phyloP scores from a whole-genome alignment of 805 yeast genomes.

The Metschnikowia drakensbergensis region DNA sequence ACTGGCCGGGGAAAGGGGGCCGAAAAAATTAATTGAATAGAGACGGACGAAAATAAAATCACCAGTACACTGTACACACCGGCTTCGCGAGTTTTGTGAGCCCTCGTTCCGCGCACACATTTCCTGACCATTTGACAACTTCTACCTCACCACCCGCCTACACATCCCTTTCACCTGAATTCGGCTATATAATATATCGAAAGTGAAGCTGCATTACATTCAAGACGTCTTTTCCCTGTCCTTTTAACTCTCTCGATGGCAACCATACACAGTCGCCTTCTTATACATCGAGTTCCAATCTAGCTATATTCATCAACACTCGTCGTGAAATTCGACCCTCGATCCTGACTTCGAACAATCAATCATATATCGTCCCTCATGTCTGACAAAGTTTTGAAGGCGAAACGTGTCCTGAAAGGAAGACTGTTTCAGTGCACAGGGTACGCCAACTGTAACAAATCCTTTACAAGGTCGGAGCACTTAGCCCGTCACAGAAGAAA shows the following conservation, averaged over 20 bases:
- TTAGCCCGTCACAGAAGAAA: conserved; percentile 88
- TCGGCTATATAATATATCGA: neutral
- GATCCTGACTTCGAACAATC: neutral
- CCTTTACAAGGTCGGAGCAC: conserved; percentile 88
- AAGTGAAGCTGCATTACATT: neutral
- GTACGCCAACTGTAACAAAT: conserved; percentile 81
- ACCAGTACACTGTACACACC: conserved; percentile 3
- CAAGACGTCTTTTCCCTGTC: neutral
- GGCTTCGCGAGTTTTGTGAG: conserved; percentile 1
- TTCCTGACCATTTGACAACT: neutral
- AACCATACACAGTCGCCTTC: neutral
- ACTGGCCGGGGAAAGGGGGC: neutral
- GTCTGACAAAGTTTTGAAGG: conserved; percentile 9
- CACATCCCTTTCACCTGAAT: neutral
- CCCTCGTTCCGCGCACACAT: conserved; percentile 3
- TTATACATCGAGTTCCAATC: neutral
- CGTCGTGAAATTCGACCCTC: neutral
- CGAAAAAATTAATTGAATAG: neutral
- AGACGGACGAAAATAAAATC: conserved; percentile 1
- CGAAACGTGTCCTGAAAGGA: conserved; percentile 47
- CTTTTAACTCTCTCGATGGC: neutral
- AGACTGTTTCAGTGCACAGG: conserved; percentile 82
- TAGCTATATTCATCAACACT: neutral
- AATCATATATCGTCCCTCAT: neutral
- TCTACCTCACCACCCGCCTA: neutral